phyloP scores from a whole-genome alignment of 2,329 filamentous ascomycete species.

The Aureobasidium namibiae region DNA sequence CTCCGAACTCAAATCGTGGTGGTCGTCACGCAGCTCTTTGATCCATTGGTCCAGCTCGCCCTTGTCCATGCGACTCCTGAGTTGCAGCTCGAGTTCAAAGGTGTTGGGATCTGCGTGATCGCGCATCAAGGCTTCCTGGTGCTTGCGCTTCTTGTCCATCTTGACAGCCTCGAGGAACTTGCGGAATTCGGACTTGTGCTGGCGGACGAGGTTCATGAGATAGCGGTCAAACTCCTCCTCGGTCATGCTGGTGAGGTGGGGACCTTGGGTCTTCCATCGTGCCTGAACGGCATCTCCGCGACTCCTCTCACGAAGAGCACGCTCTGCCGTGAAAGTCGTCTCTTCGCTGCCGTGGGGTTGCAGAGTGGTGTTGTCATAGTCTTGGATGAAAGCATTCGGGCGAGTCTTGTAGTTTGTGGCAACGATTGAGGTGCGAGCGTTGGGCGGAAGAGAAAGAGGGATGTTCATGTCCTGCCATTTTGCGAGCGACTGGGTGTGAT shows the following conservation, averaged over 20 bases:
- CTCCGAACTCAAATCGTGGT: slow-evolving; percentile 38
- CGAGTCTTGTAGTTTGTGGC: neutral
- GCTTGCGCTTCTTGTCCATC: slow-evolving; percentile 16
- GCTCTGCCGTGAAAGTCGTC: slow-evolving; percentile 18
- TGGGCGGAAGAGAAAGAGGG: slow-evolving; percentile 49
- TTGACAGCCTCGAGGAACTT: slow-evolving; percentile 20
- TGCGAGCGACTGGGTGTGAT: slow-evolving; percentile 69
- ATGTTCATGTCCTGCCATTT: slow-evolving; percentile 82
- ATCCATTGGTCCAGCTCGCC: slow-evolving; percentile 18
- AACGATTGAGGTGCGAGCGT: neutral
- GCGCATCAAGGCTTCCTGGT: slow-evolving; percentile 6
- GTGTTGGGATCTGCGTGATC: slow-evolving; percentile 7
- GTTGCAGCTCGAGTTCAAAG: slow-evolving; percentile 6
- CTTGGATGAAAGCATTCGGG: slow-evolving; percentile 33
- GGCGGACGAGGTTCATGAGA: slow-evolving; percentile 36
- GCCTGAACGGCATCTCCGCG: slow-evolving; percentile 15
- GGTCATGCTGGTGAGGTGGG: slow-evolving; percentile 50
- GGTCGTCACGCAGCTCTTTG: slow-evolving; percentile 36
- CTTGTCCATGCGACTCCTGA: neutral
- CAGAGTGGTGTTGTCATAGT: slow-evolving; percentile 35
- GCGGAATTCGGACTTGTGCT: slow-evolving; percentile 25
- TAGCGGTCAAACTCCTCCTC: slow-evolving; percentile 48
- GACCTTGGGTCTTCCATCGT: slow-evolving; percentile 48
- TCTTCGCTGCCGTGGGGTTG: slow-evolving; percentile 23
- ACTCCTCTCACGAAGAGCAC: slow-evolving; percentile 17